These are phyloP conservation scores for Datura wrightii DNA, from an alignment of 257 asterid genomes.

Conservation along the genomic window DNA sequence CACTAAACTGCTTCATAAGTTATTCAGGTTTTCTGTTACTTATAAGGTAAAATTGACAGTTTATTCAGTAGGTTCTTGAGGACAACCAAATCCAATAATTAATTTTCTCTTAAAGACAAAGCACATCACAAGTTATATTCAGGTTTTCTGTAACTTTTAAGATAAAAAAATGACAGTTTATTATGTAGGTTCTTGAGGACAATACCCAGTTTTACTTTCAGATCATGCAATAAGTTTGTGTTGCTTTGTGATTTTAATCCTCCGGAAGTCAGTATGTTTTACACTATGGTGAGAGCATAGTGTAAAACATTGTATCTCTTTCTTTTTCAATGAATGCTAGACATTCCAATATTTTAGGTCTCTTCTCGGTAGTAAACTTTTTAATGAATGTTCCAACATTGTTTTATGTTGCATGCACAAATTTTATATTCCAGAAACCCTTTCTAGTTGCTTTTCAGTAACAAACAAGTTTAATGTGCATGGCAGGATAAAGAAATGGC, in stretches of 20 bases:
- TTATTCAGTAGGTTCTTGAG: not conserved
- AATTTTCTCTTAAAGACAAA: not conserved
- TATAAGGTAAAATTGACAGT: not conserved
- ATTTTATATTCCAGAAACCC: conserved; percentile 22
- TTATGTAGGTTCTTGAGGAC: not conserved
- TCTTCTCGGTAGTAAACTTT: not conserved
- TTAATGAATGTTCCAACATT: too few species aligned
- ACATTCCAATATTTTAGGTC: not conserved
- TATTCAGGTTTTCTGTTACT: conserved; percentile 15
- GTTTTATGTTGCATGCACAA: not conserved
- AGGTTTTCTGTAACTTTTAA: not conserved
- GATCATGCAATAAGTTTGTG: not conserved
- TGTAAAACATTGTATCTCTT: not conserved
- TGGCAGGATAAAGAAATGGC: conserved; percentile 76
- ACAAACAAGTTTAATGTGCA: not conserved
- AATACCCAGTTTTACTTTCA: conserved; percentile 1
- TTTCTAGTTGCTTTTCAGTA: not conserved
- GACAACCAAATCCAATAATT: not conserved
- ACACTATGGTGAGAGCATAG: not conserved
- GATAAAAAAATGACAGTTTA: not conserved
- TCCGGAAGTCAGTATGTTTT: not conserved
- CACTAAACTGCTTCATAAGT: not conserved
- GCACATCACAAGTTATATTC: not conserved
- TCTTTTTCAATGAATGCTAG: not conserved
- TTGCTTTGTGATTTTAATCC: not conserved